These are phyloP conservation scores for Calocera cornea DNA, from an alignment of 768 basidiomycete species.

Conservation along the genomic window DNA sequence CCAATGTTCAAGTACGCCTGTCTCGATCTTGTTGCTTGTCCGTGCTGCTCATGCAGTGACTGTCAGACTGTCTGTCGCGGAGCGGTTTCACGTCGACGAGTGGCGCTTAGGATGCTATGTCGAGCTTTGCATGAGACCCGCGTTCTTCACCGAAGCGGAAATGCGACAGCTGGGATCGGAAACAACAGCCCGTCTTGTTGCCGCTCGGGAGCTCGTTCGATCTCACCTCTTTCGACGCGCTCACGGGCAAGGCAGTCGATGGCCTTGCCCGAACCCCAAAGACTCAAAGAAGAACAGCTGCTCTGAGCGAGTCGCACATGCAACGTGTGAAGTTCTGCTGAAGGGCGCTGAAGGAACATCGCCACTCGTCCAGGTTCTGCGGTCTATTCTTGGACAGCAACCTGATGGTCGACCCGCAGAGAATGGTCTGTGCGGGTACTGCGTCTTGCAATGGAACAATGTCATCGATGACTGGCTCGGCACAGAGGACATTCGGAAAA, in stretches of 20 bases:
- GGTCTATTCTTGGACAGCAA: not conserved
- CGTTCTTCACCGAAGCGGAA: slow-evolving; percentile 41
- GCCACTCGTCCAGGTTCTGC: not conserved
- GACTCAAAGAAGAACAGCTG: not conserved
- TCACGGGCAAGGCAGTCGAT: not conserved
- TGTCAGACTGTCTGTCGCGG: slow-evolving; percentile 45
- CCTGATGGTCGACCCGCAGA: not conserved
- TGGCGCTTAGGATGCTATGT: slow-evolving; percentile 42
- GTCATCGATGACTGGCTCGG: not conserved
- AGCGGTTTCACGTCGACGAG: slow-evolving; percentile 36
- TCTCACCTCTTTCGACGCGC: slow-evolving; percentile 31
- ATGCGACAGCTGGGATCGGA: slow-evolving; percentile 44
- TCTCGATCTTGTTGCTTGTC: slow-evolving; percentile 19
- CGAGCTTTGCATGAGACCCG: slow-evolving; percentile 37
- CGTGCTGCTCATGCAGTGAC: slow-evolving; percentile 31
- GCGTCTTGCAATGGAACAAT: not conserved
- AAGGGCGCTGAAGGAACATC: not conserved
- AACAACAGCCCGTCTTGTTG: slow-evolving; percentile 38
- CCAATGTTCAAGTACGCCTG: not conserved
- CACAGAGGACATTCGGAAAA: not conserved
- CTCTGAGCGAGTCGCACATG: not conserved
- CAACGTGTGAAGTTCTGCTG: not conserved
- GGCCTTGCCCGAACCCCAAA: not conserved
- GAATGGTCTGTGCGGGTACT: not conserved
- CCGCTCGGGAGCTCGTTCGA: slow-evolving; percentile 34